These are phyloP conservation scores for Roridomyces roridus DNA, from an alignment of 768 basidiomycete genomes.

Conservation along the genomic window DNA sequence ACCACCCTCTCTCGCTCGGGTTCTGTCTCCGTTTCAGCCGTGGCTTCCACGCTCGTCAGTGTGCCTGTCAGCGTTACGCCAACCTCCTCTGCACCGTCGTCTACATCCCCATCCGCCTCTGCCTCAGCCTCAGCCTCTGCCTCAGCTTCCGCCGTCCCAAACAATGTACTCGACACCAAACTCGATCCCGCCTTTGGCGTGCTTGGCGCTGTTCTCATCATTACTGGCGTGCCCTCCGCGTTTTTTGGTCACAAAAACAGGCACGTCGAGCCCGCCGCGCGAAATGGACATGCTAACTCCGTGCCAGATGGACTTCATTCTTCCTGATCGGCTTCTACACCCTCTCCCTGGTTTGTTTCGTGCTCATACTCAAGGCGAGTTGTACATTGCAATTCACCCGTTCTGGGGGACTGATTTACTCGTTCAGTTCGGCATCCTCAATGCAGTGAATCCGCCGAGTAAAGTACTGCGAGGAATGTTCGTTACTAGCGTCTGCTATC, in stretches of 20 bases:
- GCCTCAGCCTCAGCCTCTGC: constrained; percentile 46
- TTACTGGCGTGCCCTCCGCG: constrained; percentile 88
- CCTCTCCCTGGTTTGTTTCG: constrained; percentile 82
- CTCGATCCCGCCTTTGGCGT: constrained; percentile 91
- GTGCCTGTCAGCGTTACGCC: constrained; percentile 62
- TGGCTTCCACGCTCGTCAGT: constrained; percentile 66
- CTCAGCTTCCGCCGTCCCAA: constrained; percentile 51
- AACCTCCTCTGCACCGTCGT: constrained; percentile 46
- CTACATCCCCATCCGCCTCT: constrained; percentile 41
- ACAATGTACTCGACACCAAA: constrained; percentile 61
- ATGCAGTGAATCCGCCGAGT: constrained; percentile 82
- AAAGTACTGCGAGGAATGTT: constrained; percentile 87
- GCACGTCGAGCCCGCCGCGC: constrained; percentile 46
- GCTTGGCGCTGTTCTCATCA: constrained; percentile 84
- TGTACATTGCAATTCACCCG: background rate
- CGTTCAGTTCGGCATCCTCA: constrained; percentile 72
- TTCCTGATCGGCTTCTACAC: constrained; percentile 94
- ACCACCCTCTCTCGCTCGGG: constrained; percentile 55
- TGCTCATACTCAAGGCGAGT: constrained; percentile 73
- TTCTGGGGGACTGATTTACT: background rate
- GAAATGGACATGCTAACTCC: background rate
- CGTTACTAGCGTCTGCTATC: constrained; percentile 78
- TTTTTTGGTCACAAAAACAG: constrained; percentile 96
- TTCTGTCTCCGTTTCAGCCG: constrained; percentile 55
- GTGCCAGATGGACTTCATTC: constrained; percentile 77